Base-by-base conservation (phyloP, 169 alveolate genomes). In the Perkinsus olseni region DNA sequence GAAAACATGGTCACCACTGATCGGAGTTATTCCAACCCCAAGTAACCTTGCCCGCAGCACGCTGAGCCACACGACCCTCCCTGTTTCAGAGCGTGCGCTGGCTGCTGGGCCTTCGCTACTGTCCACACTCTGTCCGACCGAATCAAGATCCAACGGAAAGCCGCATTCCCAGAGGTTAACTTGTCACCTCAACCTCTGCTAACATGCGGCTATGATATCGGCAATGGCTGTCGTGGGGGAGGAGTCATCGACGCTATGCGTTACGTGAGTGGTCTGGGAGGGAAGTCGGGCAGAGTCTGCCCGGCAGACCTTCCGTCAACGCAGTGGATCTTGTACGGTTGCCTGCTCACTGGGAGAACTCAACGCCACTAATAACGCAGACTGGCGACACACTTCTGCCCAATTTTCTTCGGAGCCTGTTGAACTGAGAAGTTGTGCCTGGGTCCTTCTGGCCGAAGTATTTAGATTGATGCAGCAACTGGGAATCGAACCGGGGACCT, bases 1-100 rank as follows among this genome's bases (percentile, higher is more conserved):
- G 92, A 91, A 20, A 96, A 95, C 93, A 95, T 62, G 82, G 82
- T 62, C 82, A 62, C 82, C 36, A 62, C 82, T 62, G 82, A 62
- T 62, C 82, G 82, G 8, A 62, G 82, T 24, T 24, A 62, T 24
- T 62, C 82, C 10, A 62, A 62, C 82, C 82, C 82, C 1, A 24
- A 24, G 82, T 62, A 13, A 24, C 31, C 13, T 0, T 40, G 50
- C 3, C 21, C 21, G 11, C n/a, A n/a, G n/a, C n/a, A n/a, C n/a
- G n/a, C n/a, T n/a, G n/a, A n/a, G n/a, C 50, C 50, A 6, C 21
- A 11, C 50, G 50, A 40, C 21, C 11, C 11, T 11, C 11, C 21
- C 50, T 40, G 50, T 40, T 40, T 3, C 11, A 62, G 82, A 24
- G 13, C 82, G 37, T 62, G 82, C 31, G 28, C 82, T 62, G 82